phyloP scores from a whole-genome alignment of 2,329 filamentous ascomycete genomes.

The Pezicula radicicola region DNA sequence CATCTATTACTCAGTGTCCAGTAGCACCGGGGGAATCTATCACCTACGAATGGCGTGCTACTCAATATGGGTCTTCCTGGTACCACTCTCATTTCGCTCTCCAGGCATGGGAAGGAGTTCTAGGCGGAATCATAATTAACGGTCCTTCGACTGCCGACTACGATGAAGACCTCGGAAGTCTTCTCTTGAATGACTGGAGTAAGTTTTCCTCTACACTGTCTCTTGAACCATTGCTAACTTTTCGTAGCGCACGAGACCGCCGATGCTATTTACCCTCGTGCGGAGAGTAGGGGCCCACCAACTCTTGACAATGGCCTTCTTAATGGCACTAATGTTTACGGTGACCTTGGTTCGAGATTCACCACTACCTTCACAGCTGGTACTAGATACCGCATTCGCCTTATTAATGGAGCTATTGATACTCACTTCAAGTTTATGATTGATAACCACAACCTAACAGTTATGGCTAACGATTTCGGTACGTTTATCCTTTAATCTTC shows the following conservation, averaged over 20 bases:
- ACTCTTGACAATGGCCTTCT: conserved; percentile 22
- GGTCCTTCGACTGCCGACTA: conserved; percentile 55
- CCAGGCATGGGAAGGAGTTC: conserved; percentile 50
- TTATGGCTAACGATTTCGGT: conserved; percentile 57
- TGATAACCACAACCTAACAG: conserved; percentile 51
- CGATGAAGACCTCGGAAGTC: conserved; percentile 56
- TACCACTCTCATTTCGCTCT: conserved; percentile 56
- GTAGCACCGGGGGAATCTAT: conserved; percentile 41
- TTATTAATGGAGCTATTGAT: conserved; percentile 39
- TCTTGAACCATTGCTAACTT: too few species aligned
- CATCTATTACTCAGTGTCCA: conserved; percentile 57
- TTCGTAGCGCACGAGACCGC: conserved; percentile 14
- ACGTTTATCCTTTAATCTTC: too few species aligned
- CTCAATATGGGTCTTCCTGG: conserved; percentile 46
- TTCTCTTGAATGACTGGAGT: conserved; percentile 29
- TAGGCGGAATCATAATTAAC: conserved; percentile 58
- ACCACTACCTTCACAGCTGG: conserved; percentile 32
- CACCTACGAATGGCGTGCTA: conserved; percentile 13
- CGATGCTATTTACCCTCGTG: conserved; percentile 8
- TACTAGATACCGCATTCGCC: conserved; percentile 38
- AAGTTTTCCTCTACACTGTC: too few species aligned
- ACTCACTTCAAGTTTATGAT: conserved; percentile 40
- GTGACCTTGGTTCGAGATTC: conserved; percentile 12
- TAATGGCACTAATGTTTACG: conserved; percentile 15
- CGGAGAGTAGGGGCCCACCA: conserved; percentile 4